Conservation (phyloP, 2,329 filamentous ascomycete species). For the Penicillium sp. region DNA sequence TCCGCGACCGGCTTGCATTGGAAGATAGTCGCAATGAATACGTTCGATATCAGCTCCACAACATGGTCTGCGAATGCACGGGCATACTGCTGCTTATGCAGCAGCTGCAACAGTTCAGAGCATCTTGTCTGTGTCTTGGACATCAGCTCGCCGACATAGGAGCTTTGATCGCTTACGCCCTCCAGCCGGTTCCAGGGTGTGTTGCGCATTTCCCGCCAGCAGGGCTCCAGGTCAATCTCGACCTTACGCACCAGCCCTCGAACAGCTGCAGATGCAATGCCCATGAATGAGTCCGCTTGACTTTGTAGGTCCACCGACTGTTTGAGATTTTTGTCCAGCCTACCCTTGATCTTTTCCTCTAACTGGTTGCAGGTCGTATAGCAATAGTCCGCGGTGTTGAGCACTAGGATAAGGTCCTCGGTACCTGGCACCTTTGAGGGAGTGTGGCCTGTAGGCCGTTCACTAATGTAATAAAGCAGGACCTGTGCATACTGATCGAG, state of each 20-base stretch:
- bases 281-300: slow-evolving; percentile 89
- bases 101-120: slow-evolving; percentile 64
- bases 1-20: slow-evolving; percentile 86
- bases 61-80: slow-evolving; percentile 90
- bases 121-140: slow-evolving; percentile 62
- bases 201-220: slow-evolving; percentile 95
- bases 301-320: slow-evolving; percentile 76
- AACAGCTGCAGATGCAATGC: slow-evolving; percentile 80
- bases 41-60: slow-evolving; percentile 73
- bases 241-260: slow-evolving; percentile 74
- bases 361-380: slow-evolving; percentile 85
- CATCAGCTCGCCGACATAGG: slow-evolving; percentile 76
- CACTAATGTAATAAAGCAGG: slow-evolving; percentile 61
- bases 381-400: slow-evolving; percentile 97
- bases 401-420: slow-evolving; percentile 74
- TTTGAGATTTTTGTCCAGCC: slow-evolving; percentile 70
- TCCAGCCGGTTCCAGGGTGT: slow-evolving; percentile 95
- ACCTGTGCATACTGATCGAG: slow-evolving; percentile 92
- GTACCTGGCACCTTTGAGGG: slow-evolving; percentile 46
- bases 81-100: slow-evolving; percentile 88
- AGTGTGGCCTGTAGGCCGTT: slow-evolving; percentile 48
- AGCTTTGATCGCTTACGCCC: slow-evolving; percentile 82
- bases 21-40: slow-evolving; percentile 74
- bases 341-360: slow-evolving; percentile 85
- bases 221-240: slow-evolving; percentile 70